Base-by-base conservation (phyloP, 139 green algal genomes). In the Limnomonas spitsbergensis region DNA sequence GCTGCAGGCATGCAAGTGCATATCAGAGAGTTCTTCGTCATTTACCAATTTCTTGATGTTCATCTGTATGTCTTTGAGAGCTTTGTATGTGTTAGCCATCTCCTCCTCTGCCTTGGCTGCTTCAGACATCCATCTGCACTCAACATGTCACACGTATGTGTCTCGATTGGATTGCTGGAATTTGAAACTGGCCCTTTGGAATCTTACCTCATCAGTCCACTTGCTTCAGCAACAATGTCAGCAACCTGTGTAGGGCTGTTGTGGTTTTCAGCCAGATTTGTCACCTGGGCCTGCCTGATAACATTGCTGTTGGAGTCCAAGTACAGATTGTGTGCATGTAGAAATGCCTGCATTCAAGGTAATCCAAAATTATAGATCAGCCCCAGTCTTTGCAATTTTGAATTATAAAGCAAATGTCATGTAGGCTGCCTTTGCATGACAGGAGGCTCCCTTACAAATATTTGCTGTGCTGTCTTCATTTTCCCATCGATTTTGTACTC, bases 401-500 rank as follows among this genome's bases (percentile, higher is more conserved):
- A n/a, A n/a, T n/a, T n/a, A n/a, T n/a, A n/a, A n/a, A n/a, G n/a
- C n/a, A n/a, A n/a, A n/a, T n/a, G n/a, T n/a, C n/a, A n/a, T n/a
- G n/a, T n/a, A n/a, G n/a, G n/a, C n/a, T n/a, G n/a, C n/a, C n/a
- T n/a, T n/a, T n/a, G n/a, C n/a, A n/a, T n/a, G n/a, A n/a, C n/a
- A n/a, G n/a, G n/a, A n/a, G n/a, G n/a, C n/a, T n/a, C n/a, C n/a
- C 61, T 71, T 20, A 71, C 61, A 14, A 20, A 38, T 14, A 31
- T 35, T 34, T 71, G 61, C 61, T 31, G 24, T 71, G 27, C 61
- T 20, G 61, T 71, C 6, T 20, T 31, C 9, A 20, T 20, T 20
- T 71, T 71, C 6, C 61, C 61, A 71, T 71, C n/a, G n/a, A 71
- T 20, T 20, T 38, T 71, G 61, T 38, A 71, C 26, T 31, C n/a